These are phyloP conservation scores for Colletotrichum noveboracense DNA, from an alignment of 2,329 filamentous ascomycete species.

Conservation along the genomic window DNA sequence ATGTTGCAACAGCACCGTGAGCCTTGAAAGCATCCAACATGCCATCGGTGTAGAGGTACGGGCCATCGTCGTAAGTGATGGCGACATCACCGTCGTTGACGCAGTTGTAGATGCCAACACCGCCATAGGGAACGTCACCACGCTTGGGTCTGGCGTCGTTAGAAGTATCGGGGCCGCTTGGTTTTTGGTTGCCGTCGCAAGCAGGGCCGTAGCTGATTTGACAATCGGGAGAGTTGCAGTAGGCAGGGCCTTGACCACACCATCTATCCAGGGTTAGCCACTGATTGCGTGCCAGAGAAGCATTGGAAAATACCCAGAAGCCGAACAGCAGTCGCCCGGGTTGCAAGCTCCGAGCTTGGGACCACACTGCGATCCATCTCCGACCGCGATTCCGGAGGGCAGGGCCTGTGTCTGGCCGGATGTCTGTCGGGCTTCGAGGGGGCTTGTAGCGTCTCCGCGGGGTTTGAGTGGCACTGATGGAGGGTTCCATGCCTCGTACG, in stretches of 20 bases:
- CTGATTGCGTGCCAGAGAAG: not conserved
- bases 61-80: conserved; percentile 43
- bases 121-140: conserved; percentile 31
- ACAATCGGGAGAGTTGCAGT: conserved; percentile 32
- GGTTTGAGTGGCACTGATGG: conserved; percentile 25
- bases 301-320: conserved; percentile 29
- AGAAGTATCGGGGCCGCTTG: conserved; percentile 28
- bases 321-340: conserved; percentile 37
- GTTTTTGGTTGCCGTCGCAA: conserved; percentile 35
- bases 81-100: conserved; percentile 34
- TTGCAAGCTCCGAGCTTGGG: conserved; percentile 31
- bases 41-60: conserved; percentile 35
- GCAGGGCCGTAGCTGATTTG: conserved; percentile 31
- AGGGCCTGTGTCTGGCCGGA: not conserved
- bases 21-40: conserved; percentile 39
- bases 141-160: conserved; percentile 26
- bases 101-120: conserved; percentile 37
- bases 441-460: not conserved
- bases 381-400: not conserved
- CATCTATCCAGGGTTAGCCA: not conserved
- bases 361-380: conserved; percentile 30
- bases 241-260: conserved; percentile 32
- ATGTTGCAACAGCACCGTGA: conserved; percentile 37
- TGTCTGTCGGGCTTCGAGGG: conserved; percentile 22
- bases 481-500: conserved; percentile 29